Evolutionary conservation across 768 basidiomycete genomes (phyloP).

Genomic region (Trichaptum fuscoviolaceum): DNA sequence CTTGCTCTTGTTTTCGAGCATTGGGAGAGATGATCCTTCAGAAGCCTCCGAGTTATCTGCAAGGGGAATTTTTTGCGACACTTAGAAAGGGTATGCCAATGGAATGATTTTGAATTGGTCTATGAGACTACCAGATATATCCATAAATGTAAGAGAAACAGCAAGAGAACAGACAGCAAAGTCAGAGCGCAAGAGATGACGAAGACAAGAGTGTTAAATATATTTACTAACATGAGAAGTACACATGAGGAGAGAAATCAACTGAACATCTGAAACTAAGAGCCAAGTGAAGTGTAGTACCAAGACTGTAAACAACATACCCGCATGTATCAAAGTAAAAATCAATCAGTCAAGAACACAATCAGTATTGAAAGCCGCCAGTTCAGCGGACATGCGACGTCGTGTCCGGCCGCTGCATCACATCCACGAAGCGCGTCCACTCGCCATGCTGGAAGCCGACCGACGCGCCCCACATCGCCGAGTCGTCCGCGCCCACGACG

Average conservation of each 20-base stretch:
- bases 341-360: background rate
- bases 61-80: too few species aligned
- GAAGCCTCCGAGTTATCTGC: too few species aligned
- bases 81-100: too few species aligned
- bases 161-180: background rate
- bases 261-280: background rate
- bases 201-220: background rate
- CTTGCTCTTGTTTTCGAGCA: too few species aligned
- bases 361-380: background rate
- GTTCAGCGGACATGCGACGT: background rate
- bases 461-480: conserved; percentile 69
- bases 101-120: too few species aligned
- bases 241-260: background rate
- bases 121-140: background rate
- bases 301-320: background rate
- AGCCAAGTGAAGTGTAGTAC: background rate
- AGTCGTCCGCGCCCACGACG: conserved; percentile 43
- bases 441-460: conserved; percentile 73
- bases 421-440: conserved; percentile 63
- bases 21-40: too few species aligned
- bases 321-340: too few species aligned
- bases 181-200: background rate
- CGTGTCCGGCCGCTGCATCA: conserved; percentile 44
- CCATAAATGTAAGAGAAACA: background rate
- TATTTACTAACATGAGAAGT: background rate